Evolutionary conservation across 768 basidiomycete genomes (phyloP).

Genomic region (Tephrocybe sp.): DNA sequence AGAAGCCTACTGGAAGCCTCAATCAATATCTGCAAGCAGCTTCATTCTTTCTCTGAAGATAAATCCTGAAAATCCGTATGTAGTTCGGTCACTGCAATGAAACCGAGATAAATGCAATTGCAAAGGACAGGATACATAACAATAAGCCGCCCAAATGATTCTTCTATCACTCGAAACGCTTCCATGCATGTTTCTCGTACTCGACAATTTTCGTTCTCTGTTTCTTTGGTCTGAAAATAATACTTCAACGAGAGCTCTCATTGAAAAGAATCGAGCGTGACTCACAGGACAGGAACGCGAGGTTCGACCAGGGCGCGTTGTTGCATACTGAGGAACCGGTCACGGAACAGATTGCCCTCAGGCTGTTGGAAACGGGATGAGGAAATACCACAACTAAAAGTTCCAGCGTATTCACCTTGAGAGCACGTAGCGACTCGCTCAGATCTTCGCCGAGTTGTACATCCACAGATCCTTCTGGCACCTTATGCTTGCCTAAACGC

Average conservation of each 20-base stretch:
- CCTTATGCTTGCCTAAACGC: slow-evolving; percentile 76
- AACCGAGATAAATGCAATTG: too few relatives aligned
- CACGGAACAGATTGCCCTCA: slow-evolving; percentile 90
- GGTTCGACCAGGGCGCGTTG: slow-evolving; percentile 87
- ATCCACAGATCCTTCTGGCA: slow-evolving; percentile 64
- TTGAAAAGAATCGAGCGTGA: slow-evolving; percentile 12
- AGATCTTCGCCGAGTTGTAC: slow-evolving; percentile 92
- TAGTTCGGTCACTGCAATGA: too few relatives aligned
- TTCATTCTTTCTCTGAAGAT: slow-evolving; percentile 44
- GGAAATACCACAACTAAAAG: too few relatives aligned
- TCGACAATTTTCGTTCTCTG: slow-evolving; percentile 52
- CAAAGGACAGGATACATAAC: too few relatives aligned
- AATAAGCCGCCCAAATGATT: too few relatives aligned
- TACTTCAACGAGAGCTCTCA: too few relatives aligned
- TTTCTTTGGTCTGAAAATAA: slow-evolving; percentile 44
- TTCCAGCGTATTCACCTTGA: slow-evolving; percentile 65
- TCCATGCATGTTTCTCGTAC: slow-evolving; percentile 81
- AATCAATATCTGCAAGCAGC: slow-evolving; percentile 53
- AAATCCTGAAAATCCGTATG: too few relatives aligned
- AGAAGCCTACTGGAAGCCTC: slow-evolving; percentile 50
- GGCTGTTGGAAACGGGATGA: slow-evolving; percentile 46
- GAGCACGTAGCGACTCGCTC: slow-evolving; percentile 73
- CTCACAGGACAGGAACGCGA: slow-evolving; percentile 73
- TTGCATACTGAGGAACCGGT: slow-evolving; percentile 84
- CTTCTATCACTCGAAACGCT: slow-evolving; percentile 67